A percentile compares a stretch with the other conserved stretches of the same genome.
These are phyloP conservation scores for button mushroom (Agaricus bisporus) DNA, from an alignment of 768 basidiomycete genomes.

Conservation along the genomic window DNA sequence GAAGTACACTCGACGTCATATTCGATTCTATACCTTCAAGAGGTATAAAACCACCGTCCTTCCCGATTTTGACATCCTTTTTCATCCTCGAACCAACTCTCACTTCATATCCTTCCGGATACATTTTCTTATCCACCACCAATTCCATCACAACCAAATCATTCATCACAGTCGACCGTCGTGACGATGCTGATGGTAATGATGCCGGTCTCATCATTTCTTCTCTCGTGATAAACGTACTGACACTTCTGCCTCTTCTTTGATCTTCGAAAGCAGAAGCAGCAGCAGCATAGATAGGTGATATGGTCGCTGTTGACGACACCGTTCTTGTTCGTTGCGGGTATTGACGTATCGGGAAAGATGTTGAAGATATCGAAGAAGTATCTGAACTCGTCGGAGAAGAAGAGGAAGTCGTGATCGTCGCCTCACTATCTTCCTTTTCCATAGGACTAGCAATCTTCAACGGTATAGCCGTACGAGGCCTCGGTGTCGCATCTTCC, in stretches of 20 bases:
- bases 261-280: slow-evolving; percentile 9
- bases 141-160: slow-evolving; percentile 78
- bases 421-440: background rate
- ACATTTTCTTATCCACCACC: slow-evolving; percentile 76
- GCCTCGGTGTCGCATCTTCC: slow-evolving; percentile 15
- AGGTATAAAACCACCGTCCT: slow-evolving; percentile 13
- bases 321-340: slow-evolving; percentile 9
- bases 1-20: slow-evolving; percentile 30
- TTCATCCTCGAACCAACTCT: slow-evolving; percentile 37
- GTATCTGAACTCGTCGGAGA: background rate
- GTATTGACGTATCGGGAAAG: background rate
- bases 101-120: slow-evolving; percentile 69
- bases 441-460: background rate
- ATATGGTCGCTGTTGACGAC: slow-evolving; percentile 7
- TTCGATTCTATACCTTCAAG: slow-evolving; percentile 12
- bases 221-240: slow-evolving; percentile 56
- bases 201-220: slow-evolving; percentile 43
- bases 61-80: slow-evolving; percentile 21
- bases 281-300: background rate
- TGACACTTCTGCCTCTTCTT: slow-evolving; percentile 34
- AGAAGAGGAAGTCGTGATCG: background rate
- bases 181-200: too few species aligned
- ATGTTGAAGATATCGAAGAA: background rate
- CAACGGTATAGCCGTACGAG: slow-evolving; percentile 3
- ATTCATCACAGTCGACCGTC: slow-evolving; percentile 15